phyloP scores from a whole-genome alignment of 2,329 filamentous ascomycete species.

The Apiospora pterosperma region DNA sequence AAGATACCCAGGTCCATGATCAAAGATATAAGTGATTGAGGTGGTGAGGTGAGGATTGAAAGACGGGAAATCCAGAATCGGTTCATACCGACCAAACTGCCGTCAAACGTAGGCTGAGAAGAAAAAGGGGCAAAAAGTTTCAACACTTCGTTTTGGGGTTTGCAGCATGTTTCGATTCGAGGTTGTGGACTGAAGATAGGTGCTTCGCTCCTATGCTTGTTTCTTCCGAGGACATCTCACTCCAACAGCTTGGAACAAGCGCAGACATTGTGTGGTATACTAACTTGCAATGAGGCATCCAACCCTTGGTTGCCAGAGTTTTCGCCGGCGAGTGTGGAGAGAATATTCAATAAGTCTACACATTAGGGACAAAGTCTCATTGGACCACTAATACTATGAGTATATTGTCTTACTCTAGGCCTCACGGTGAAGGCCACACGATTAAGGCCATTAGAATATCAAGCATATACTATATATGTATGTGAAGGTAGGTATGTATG shows the following conservation, averaged over 20 bases:
- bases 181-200: neutral
- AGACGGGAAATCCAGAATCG: neutral
- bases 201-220: neutral
- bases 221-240: neutral
- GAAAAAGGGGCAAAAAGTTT: constrained; percentile 5
- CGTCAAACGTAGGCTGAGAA: constrained; percentile 1
- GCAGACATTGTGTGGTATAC: too few relatives aligned
- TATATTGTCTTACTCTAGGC: neutral
- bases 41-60: neutral
- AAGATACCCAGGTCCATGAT: constrained; percentile 4
- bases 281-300: neutral
- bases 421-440: neutral
- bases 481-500: neutral
- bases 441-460: neutral
- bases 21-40: neutral
- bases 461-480: neutral
- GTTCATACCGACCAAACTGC: constrained; percentile 5
- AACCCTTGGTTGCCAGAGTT: neutral
- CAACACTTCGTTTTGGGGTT: neutral
- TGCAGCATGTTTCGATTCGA: neutral
- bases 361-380: neutral
- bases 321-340: neutral
- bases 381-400: neutral
- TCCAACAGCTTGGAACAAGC: neutral
- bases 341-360: too few relatives aligned